Conservation (phyloP, 306 rosid species). For the Begonia fuchsioides region DNA sequence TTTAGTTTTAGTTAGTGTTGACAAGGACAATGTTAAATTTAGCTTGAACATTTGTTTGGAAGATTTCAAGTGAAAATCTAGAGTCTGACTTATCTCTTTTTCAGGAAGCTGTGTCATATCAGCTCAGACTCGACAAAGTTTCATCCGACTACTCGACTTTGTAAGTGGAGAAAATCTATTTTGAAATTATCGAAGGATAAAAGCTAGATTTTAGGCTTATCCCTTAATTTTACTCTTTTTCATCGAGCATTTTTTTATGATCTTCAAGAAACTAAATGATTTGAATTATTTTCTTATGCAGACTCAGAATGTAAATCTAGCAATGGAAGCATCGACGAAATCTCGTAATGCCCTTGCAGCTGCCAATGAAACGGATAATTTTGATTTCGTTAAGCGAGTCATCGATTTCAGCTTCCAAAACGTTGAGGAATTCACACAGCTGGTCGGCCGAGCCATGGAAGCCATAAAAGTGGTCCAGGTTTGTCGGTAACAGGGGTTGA, state of each 20-base stretch:
- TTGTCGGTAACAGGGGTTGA: constrained; percentile 49
- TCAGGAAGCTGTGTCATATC: constrained; percentile 27
- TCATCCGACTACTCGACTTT: constrained; percentile 37
- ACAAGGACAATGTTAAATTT: too few species aligned
- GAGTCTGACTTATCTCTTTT: too few species aligned
- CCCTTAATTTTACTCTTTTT: neutral
- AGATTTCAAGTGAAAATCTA: too few species aligned
- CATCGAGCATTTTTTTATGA: neutral
- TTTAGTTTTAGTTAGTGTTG: too few species aligned
- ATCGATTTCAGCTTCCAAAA: constrained; percentile 80
- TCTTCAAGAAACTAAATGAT: neutral
- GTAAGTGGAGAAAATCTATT: constrained; percentile 23
- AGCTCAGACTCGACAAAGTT: constrained; percentile 25
- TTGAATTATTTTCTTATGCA: constrained; percentile 4
- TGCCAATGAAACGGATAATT: constrained; percentile 26
- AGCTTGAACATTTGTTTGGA: too few species aligned
- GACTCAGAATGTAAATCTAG: constrained; percentile 7
- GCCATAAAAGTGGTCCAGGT: constrained; percentile 43
- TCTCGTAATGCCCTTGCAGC: constrained; percentile 36
- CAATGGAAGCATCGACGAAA: constrained; percentile 17
- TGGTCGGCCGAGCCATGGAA: constrained; percentile 43
- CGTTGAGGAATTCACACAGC: constrained; percentile 42
- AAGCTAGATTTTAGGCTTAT: neutral
- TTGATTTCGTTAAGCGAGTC: constrained; percentile 44
- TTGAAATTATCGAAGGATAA: too few species aligned